These are phyloP conservation scores for Raphanus sativus DNA, from an alignment of 345 rosid genomes.

Conservation along the genomic window DNA sequence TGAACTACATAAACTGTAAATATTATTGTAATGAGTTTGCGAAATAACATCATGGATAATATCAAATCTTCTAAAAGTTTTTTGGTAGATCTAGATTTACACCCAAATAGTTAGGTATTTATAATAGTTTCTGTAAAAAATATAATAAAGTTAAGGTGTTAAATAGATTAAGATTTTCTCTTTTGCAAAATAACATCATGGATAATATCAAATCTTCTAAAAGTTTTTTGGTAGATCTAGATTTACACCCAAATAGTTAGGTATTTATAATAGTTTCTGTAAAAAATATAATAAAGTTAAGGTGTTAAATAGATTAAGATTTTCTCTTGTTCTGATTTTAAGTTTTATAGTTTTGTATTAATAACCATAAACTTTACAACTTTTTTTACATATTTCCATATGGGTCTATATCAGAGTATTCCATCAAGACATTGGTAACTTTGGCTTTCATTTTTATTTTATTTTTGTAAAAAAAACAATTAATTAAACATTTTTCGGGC, in stretches of 20 bases:
- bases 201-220: not conserved
- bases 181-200: not conserved
- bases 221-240: not conserved
- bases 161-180: too few relatives aligned
- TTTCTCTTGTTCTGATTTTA: not conserved
- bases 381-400: not conserved
- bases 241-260: not conserved
- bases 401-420: not conserved
- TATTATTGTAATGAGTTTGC: not conserved
- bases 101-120: not conserved
- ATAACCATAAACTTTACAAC: not conserved
- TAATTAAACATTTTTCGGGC: not conserved
- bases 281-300: not conserved
- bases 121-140: too few relatives aligned
- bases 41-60: not conserved
- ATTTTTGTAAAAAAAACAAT: too few relatives aligned
- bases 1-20: not conserved
- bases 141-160: too few relatives aligned
- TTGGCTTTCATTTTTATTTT: not conserved
- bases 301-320: not conserved
- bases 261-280: not conserved
- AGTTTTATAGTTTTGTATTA: not conserved
- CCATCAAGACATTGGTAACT: not conserved
- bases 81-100: not conserved
- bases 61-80: not conserved